These are phyloP conservation scores for Myotisia sp. DNA, from an alignment of 2,329 filamentous ascomycete genomes.

Conservation along the genomic window DNA sequence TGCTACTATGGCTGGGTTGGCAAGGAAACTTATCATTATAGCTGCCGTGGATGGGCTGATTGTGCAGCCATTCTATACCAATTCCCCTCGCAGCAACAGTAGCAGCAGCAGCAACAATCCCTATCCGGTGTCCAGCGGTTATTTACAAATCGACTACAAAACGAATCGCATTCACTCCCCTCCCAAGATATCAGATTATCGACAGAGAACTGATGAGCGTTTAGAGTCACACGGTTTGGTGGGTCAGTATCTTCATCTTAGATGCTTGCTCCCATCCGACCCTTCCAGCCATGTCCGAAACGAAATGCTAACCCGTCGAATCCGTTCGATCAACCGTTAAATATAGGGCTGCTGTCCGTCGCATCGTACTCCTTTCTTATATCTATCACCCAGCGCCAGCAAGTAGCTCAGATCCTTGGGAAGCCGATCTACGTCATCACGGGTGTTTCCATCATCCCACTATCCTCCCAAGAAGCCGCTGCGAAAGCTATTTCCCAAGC, in stretches of 20 bases:
- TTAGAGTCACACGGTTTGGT: slow-evolving; percentile 42
- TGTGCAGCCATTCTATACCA: slow-evolving; percentile 53
- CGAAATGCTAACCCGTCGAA: neutral
- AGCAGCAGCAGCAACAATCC: slow-evolving; percentile 29
- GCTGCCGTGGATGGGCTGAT: slow-evolving; percentile 72
- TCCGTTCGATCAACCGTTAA: too few relatives aligned
- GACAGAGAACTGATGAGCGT: slow-evolving; percentile 20
- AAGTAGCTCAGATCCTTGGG: slow-evolving; percentile 75
- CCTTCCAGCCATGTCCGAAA: neutral
- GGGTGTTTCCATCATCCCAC: slow-evolving; percentile 79
- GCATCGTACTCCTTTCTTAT: slow-evolving; percentile 72
- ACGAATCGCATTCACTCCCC: slow-evolving; percentile 39
- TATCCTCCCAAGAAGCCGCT: slow-evolving; percentile 62
- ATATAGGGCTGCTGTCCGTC: slow-evolving; percentile 67
- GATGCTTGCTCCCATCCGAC: too few relatives aligned
- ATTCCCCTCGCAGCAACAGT: slow-evolving; percentile 35
- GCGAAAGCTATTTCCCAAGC: slow-evolving; percentile 47
- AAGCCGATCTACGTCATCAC: slow-evolving; percentile 75
- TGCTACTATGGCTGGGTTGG: slow-evolving; percentile 63
- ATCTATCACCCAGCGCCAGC: slow-evolving; percentile 69
- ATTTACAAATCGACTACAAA: slow-evolving; percentile 56
- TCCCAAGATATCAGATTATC: slow-evolving; percentile 21
- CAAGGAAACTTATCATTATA: slow-evolving; percentile 66
- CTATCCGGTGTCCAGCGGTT: slow-evolving; percentile 1
- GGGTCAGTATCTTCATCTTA: slow-evolving; percentile 32